Evolutionary conservation across 1,139 yeast species (phyloP), one percentile per base, ranked within the genome.

Genomic region (Diutina rugosa): DNA sequence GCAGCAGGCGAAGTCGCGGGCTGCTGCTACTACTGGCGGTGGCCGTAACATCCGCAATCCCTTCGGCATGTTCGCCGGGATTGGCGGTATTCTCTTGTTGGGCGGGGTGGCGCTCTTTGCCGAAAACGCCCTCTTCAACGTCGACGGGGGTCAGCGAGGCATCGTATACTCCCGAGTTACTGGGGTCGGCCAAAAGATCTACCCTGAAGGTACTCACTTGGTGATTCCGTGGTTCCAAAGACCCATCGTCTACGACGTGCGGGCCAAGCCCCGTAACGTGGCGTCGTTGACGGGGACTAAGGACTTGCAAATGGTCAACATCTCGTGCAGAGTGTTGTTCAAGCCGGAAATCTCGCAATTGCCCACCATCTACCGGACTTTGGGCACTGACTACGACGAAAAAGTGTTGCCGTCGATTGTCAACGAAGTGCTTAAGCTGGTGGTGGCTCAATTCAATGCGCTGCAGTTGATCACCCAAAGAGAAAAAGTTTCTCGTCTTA

Each of bases 121-220:
- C 46, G 88, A 88, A 65, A 81, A 87, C 60, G 84, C 97, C 2
- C 78, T 91, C 57, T 91, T 90, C 76, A 91, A 90, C 69, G 99
- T 93, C 59, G 98, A 93, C 69, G 99, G 99, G 81, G 99, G 99
- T 72, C 98, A 93, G 72, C 81, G 99, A 69, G 99, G 97, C 35
- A 90, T 93, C 65, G 81, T 93, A 51, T 93, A 93, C 71, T 90
- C 96, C 45, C 84, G 99, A 68, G 58, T 90, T 53, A 80, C 83
- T 56, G 99, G 99, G 69, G 85, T 93, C 56, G 89, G 85, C 67
- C 84, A 91, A n/a, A 79, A 77, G 59, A 90, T 93, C 61, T 90
- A 85, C 69, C 83, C 82, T 55, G 99, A 93, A 77, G 99, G 99
- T 63, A 93, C 99, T 2, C 99, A 93, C 71, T 78, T 93, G 63